A percentile compares a stretch with the other conserved stretches of the same genome.
Evolutionary conservation across 768 basidiomycete species (phyloP).

Genomic region (Saitozyma sp.): DNA sequence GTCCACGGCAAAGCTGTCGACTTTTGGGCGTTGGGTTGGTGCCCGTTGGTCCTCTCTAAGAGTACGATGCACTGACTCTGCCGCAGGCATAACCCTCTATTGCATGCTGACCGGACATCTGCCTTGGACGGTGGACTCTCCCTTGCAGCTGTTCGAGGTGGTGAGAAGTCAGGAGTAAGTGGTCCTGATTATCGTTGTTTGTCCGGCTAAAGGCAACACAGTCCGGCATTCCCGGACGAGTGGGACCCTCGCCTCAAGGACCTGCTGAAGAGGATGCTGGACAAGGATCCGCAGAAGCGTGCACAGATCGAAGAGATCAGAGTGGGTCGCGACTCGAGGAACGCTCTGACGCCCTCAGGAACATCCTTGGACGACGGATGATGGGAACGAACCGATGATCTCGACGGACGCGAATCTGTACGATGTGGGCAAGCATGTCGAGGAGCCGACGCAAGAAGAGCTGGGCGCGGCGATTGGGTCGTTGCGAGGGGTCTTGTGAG

Average conservation of each 20-base stretch:
- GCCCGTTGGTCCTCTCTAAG: neutral
- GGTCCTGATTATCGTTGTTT: neutral
- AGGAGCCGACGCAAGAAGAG: slow-evolving; percentile 51
- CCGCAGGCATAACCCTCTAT: slow-evolving; percentile 51
- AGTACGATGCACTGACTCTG: neutral
- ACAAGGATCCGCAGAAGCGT: slow-evolving; percentile 42
- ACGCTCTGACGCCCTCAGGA: slow-evolving; percentile 18
- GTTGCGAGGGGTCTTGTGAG: slow-evolving; percentile 49
- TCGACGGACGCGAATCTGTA: slow-evolving; percentile 44
- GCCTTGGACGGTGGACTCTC: slow-evolving; percentile 48
- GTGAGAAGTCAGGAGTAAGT: slow-evolving; percentile 47
- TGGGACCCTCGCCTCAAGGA: slow-evolving; percentile 45
- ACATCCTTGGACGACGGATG: slow-evolving; percentile 47
- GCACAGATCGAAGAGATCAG: slow-evolving; percentile 41
- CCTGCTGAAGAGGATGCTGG: slow-evolving; percentile 40
- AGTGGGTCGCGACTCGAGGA: slow-evolving; percentile 25
- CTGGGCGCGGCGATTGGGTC: slow-evolving; percentile 44
- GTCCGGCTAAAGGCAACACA: no score
- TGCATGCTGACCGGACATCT: slow-evolving; percentile 50
- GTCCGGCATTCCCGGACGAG: slow-evolving; percentile 37
- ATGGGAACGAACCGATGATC: slow-evolving; percentile 45
- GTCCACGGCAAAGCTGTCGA: slow-evolving; percentile 50
- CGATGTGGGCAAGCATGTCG: slow-evolving; percentile 46
- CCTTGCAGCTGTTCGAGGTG: slow-evolving; percentile 49
- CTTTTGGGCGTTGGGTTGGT: slow-evolving; percentile 50